A percentile compares a stretch with the other conserved stretches of the same genome.
Conservation (phyloP, 2,329 filamentous ascomycete species). For the Penicillium sp. region DNA sequence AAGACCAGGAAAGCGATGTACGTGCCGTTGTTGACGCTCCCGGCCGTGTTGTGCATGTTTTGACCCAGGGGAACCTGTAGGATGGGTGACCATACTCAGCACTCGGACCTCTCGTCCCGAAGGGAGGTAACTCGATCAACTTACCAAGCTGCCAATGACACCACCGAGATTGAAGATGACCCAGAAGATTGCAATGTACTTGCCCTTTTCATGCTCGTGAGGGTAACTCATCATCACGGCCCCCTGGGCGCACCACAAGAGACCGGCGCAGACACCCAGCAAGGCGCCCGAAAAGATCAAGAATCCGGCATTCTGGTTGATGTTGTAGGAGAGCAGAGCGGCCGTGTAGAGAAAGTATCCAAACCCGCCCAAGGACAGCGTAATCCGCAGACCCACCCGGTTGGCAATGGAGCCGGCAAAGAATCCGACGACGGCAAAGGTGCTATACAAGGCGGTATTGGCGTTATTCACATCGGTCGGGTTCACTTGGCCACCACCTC, state of each 20-base stretch:
- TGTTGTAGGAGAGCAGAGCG: slow-evolving; percentile 47
- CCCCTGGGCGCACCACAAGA: slow-evolving; percentile 48
- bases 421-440: slow-evolving; percentile 61
- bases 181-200: slow-evolving; percentile 89
- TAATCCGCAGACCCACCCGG: slow-evolving; percentile 39
- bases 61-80: slow-evolving; percentile 41
- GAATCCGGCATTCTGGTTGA: slow-evolving; percentile 44
- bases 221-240: slow-evolving; percentile 72
- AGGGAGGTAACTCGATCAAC: slow-evolving; percentile 14
- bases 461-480: slow-evolving; percentile 57
- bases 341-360: slow-evolving; percentile 47
- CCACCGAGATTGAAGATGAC: slow-evolving; percentile 90
- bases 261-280: slow-evolving; percentile 45
- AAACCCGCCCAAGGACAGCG: slow-evolving; percentile 43
- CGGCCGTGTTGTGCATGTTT: slow-evolving; percentile 39
- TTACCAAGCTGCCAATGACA: slow-evolving; percentile 70
- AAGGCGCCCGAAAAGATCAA: slow-evolving; percentile 46
- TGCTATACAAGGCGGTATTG: slow-evolving; percentile 65
- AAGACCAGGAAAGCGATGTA: slow-evolving; percentile 85
- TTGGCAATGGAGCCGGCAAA: slow-evolving; percentile 51
- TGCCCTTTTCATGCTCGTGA: slow-evolving; percentile 71
- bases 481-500: slow-evolving; percentile 57
- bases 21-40: slow-evolving; percentile 60
- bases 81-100: background rate
- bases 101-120: background rate